Conservation (phyloP, 495 filamentous ascomycete species). For the Aspergillus haitiensis region DNA sequence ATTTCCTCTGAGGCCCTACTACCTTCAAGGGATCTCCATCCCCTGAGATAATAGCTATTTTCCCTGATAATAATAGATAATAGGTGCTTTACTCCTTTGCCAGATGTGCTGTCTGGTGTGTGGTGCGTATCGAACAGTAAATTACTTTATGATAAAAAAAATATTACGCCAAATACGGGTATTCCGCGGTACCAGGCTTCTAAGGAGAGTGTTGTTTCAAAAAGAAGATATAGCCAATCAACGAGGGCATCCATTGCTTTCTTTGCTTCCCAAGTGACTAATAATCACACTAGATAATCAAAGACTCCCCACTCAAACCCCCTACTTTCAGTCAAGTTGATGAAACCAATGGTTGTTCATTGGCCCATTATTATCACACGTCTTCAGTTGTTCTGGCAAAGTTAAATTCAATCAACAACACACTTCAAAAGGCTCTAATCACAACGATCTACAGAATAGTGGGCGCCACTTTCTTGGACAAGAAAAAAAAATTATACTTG, state of each 20-base stretch:
- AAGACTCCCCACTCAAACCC: neutral
- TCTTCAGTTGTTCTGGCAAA: neutral
- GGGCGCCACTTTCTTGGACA: neutral
- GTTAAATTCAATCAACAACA: constrained; percentile 7
- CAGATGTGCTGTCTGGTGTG: too few species aligned
- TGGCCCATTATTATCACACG: neutral
- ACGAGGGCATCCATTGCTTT: neutral
- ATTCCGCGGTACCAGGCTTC: too few species aligned
- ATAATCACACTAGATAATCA: neutral
- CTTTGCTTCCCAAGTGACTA: neutral
- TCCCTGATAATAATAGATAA: too few species aligned
- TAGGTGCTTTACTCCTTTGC: too few species aligned
- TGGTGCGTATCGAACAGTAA: too few species aligned
- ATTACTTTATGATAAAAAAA: too few species aligned
- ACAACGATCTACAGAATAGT: constrained; percentile 2
- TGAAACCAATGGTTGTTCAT: neutral
- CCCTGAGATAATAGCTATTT: too few species aligned
- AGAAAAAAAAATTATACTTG: neutral
- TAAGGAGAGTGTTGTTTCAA: too few species aligned
- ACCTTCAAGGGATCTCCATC: too few species aligned
- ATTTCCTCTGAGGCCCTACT: too few species aligned
- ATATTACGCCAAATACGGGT: too few species aligned
- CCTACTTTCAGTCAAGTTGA: neutral
- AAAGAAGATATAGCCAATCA: too few species aligned
- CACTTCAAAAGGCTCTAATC: neutral